These are phyloP conservation scores for Mollisiaceae sp. DNA, from an alignment of 2,329 filamentous ascomycete species.

Conservation along the genomic window DNA sequence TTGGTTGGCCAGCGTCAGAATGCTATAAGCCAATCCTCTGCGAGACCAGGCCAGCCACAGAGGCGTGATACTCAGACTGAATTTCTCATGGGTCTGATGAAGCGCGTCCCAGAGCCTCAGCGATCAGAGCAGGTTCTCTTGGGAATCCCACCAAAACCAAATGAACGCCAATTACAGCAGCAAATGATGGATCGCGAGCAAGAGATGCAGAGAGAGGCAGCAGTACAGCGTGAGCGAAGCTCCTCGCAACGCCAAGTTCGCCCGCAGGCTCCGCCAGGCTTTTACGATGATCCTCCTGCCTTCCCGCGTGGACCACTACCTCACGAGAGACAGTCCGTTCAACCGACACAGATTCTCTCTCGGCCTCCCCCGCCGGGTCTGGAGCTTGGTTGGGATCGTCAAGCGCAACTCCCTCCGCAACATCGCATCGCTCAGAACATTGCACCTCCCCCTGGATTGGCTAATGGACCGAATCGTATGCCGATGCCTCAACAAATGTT, in stretches of 20 bases:
- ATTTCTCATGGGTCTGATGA: constrained; percentile 86
- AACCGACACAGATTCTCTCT: constrained; percentile 68
- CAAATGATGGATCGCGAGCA: constrained; percentile 50
- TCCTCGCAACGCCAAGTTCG: constrained; percentile 48
- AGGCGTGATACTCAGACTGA: constrained; percentile 67
- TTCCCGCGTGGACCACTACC: constrained; percentile 37
- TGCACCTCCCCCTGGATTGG: constrained; percentile 65
- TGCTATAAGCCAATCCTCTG: constrained; percentile 55
- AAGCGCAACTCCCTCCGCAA: constrained; percentile 34
- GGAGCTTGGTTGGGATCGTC: constrained; percentile 53
- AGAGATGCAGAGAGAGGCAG: constrained; percentile 39
- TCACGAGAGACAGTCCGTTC: constrained; percentile 42
- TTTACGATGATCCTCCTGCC: constrained; percentile 38
- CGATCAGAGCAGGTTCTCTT: constrained; percentile 59
- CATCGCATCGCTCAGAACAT: constrained; percentile 51
- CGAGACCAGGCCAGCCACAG: constrained; percentile 52
- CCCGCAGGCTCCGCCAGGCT: constrained; percentile 39
- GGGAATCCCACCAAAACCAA: constrained; percentile 42
- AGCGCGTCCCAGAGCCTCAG: constrained; percentile 56
- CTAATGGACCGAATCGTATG: constrained; percentile 47
- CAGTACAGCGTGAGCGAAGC: constrained; percentile 37
- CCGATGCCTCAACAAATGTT: constrained; percentile 62
- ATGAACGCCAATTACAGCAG: constrained; percentile 49
- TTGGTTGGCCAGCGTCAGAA: constrained; percentile 64
- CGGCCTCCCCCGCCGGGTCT: constrained; percentile 65